Evolutionary conservation across 306 rosid species (phyloP).

Genomic region (Adenanthera pavonina): DNA sequence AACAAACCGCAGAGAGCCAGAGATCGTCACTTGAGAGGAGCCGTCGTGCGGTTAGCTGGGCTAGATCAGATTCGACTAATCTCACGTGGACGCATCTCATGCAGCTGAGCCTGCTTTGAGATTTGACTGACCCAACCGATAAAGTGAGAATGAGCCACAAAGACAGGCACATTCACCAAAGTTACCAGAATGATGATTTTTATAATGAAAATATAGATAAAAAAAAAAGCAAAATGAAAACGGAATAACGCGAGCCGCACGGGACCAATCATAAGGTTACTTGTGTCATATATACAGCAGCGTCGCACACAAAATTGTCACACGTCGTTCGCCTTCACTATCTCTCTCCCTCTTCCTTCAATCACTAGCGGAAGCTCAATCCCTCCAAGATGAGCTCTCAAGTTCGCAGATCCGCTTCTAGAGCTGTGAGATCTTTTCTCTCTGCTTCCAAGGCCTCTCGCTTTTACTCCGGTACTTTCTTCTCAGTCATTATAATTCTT

Average conservation of each 20-base stretch:
- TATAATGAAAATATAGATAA: not conserved
- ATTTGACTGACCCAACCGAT: not conserved
- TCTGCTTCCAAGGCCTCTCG: conserved; percentile 71
- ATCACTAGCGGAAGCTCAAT: not conserved
- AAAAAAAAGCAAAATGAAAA: not conserved
- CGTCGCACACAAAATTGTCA: not conserved
- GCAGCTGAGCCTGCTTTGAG: not conserved
- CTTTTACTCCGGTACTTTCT: conserved; percentile 56
- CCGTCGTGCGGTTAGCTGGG: not conserved
- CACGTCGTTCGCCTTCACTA: not conserved
- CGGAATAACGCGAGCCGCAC: conserved; percentile 6
- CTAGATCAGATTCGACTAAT: not conserved
- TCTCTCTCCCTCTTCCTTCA: not conserved
- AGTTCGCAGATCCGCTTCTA: conserved; percentile 72
- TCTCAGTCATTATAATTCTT: not conserved
- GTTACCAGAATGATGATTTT: not conserved
- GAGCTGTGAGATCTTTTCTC: conserved; percentile 77
- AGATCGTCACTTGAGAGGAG: not conserved
- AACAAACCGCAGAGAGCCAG: not conserved
- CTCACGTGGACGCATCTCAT: conserved; percentile 1
- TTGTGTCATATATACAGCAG: not conserved
- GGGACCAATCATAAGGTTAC: conserved; percentile 6
- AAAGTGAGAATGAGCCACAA: not conserved
- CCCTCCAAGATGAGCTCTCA: conserved; percentile 62
- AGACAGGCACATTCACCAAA: not conserved